These are phyloP conservation scores for Albizia julibrissin DNA, from an alignment of 306 rosid genomes.

Conservation along the genomic window DNA sequence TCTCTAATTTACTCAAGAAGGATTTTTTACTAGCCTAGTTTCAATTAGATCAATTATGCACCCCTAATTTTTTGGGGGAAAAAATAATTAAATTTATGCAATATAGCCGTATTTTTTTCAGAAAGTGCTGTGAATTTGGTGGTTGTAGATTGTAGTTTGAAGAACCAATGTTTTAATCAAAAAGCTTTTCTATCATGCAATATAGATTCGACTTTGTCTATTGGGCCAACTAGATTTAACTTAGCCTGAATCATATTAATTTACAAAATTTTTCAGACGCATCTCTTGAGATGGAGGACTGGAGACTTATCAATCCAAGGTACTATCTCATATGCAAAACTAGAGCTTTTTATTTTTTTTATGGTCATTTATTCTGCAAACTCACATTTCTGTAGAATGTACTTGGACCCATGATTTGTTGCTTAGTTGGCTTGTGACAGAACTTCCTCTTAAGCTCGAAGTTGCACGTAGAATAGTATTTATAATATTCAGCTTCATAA, in stretches of 20 bases:
- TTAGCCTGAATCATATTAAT: conserved; percentile 15
- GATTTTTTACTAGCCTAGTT: neutral
- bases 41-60: neutral
- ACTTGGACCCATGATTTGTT: conserved; percentile 1
- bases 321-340: conserved; percentile 26
- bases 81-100: neutral
- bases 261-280: conserved; percentile 39
- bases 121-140: neutral
- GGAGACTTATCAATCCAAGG: conserved; percentile 33
- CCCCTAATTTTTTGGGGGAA: neutral
- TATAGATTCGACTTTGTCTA: neutral
- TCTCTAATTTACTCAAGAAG: neutral
- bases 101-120: too few species aligned
- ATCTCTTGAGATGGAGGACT: conserved; percentile 33
- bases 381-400: conserved; percentile 6
- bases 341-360: neutral
- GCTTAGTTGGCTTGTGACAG: neutral
- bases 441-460: conserved; percentile 5
- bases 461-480: conserved; percentile 15
- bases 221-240: neutral
- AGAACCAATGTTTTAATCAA: neutral
- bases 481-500: conserved; percentile 22
- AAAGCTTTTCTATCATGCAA: neutral
- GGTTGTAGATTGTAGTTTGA: neutral
- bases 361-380: neutral